A percentile compares a stretch with the other conserved stretches of the same genome.
These are phyloP conservation scores for Comarum palustre DNA, from an alignment of 306 rosid species.

Conservation along the genomic window DNA sequence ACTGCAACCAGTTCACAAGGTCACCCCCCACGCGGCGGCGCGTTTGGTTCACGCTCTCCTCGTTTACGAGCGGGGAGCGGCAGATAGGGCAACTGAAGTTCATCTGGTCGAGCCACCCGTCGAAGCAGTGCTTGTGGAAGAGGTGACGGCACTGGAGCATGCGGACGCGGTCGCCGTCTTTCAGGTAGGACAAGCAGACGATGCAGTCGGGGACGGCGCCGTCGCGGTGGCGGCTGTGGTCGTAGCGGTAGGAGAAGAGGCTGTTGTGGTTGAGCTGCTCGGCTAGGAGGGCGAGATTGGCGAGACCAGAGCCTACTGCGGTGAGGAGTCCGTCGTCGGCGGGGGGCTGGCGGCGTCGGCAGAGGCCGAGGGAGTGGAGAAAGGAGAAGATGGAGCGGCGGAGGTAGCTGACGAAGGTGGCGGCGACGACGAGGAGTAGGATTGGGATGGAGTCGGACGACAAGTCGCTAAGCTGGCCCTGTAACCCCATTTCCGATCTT, in stretches of 20 bases:
- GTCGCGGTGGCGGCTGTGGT: neutral
- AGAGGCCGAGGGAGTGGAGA: constrained; percentile 45
- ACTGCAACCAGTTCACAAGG: constrained; percentile 48
- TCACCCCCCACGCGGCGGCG: constrained; percentile 49
- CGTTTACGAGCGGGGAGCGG: constrained; percentile 55
- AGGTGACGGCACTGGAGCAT: constrained; percentile 71
- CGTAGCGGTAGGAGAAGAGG: constrained; percentile 33
- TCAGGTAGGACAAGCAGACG: constrained; percentile 47
- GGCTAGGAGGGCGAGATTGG: constrained; percentile 57
- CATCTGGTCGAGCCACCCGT: constrained; percentile 69
- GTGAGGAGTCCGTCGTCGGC: constrained; percentile 36
- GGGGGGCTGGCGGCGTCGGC: constrained; percentile 15
- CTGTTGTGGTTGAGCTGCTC: constrained; percentile 65
- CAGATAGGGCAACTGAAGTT: constrained; percentile 86
- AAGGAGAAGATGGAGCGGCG: constrained; percentile 46
- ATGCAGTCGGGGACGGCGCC: constrained; percentile 41
- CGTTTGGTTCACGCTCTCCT: constrained; percentile 46
- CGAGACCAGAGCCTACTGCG: constrained; percentile 63
- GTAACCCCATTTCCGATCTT: constrained; percentile 46
- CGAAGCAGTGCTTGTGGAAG: constrained; percentile 75
- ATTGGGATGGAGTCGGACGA: constrained; percentile 83
- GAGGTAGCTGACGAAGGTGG: constrained; percentile 52
- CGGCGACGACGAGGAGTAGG: constrained; percentile 52
- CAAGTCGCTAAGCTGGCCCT: constrained; percentile 69
- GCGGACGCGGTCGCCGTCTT: constrained; percentile 66